Conservation (phyloP, 108 stramenopile genomes). For the Conticribra weissflogii region DNA sequence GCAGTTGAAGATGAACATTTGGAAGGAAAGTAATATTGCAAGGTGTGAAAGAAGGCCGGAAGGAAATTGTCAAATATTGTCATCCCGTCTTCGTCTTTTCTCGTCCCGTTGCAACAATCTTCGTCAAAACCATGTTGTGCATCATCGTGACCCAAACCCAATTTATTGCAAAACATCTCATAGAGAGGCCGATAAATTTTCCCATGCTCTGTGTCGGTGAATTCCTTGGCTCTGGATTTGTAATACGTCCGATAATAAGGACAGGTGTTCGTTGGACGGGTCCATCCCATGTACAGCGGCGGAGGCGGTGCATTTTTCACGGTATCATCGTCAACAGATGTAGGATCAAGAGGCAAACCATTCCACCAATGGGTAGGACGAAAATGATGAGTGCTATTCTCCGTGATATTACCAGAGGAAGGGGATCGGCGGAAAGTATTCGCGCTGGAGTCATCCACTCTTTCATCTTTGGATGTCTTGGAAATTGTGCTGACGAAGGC, state of each 20-base stretch:
- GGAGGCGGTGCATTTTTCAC: conserved; percentile 37
- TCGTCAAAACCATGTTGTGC: neutral
- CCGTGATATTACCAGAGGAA: conserved; percentile 9
- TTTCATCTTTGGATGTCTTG: conserved; percentile 12
- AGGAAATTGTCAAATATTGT: conserved; percentile 51
- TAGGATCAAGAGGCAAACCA: conserved; percentile 51
- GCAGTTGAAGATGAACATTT: neutral
- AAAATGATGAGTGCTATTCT: conserved; percentile 36
- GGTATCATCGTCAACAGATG: neutral
- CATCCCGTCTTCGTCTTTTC: conserved; percentile 9
- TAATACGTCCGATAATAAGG: conserved; percentile 81
- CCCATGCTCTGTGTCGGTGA: conserved; percentile 57
- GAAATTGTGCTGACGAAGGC: conserved; percentile 70
- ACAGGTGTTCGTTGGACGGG: conserved; percentile 64
- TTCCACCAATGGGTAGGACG: conserved; percentile 87
- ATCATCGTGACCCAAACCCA: conserved; percentile 7
- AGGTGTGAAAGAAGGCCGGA: conserved; percentile 78
- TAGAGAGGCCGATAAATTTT: conserved; percentile 55
- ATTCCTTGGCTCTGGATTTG: conserved; percentile 60
- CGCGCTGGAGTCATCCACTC: neutral
- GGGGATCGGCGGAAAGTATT: too few relatives aligned
- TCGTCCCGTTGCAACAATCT: neutral
- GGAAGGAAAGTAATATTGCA: conserved; percentile 53
- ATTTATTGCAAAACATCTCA: conserved; percentile 26
- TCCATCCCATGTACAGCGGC: conserved; percentile 82